phyloP scores from a whole-genome alignment of 805 yeast species.

The Ogataea haglerorum region DNA sequence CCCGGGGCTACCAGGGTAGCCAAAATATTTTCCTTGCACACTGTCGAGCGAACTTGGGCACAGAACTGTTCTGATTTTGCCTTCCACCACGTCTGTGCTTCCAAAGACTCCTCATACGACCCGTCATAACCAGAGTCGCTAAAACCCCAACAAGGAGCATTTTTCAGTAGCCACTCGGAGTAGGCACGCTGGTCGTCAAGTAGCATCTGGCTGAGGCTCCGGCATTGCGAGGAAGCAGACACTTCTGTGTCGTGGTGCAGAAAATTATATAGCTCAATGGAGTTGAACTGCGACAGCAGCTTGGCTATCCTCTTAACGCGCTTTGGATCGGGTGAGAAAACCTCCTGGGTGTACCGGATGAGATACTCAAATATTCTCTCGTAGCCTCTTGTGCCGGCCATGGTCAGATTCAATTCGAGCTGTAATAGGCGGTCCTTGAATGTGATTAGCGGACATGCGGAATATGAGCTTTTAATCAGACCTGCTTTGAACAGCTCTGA shows the following conservation, averaged over 20 bases:
- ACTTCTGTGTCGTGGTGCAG: constrained; percentile 37
- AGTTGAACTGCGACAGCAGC: constrained; percentile 45
- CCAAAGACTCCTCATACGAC: constrained; percentile 31
- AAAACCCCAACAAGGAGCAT: constrained; percentile 34
- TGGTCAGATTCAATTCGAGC: constrained; percentile 49
- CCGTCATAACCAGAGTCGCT: constrained; percentile 22
- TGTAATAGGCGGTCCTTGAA: constrained; percentile 31
- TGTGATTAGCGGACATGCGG: constrained; percentile 32
- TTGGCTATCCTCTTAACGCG: constrained; percentile 32
- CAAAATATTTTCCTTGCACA: constrained; percentile 33
- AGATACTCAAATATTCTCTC: constrained; percentile 34
- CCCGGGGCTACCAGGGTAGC: constrained; percentile 34
- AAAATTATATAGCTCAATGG: constrained; percentile 45
- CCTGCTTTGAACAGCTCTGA: constrained; percentile 34
- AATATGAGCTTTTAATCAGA: constrained; percentile 37
- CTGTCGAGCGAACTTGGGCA: constrained; percentile 28
- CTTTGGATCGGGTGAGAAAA: constrained; percentile 14
- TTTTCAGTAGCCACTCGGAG: constrained; percentile 42
- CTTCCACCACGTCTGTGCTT: constrained; percentile 42
- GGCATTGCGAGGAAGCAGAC: constrained; percentile 48
- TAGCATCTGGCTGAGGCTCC: constrained; percentile 38
- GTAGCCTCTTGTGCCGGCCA: constrained; percentile 41
- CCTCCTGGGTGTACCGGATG: constrained; percentile 29
- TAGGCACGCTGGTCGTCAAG: constrained; percentile 34
- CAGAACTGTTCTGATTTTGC: constrained; percentile 36